Percentiles rank a stretch among this genome's conserved stretches.
These are phyloP conservation scores for Pulveroboletus sp. DNA, from an alignment of 768 basidiomycete genomes.

Conservation along the genomic window DNA sequence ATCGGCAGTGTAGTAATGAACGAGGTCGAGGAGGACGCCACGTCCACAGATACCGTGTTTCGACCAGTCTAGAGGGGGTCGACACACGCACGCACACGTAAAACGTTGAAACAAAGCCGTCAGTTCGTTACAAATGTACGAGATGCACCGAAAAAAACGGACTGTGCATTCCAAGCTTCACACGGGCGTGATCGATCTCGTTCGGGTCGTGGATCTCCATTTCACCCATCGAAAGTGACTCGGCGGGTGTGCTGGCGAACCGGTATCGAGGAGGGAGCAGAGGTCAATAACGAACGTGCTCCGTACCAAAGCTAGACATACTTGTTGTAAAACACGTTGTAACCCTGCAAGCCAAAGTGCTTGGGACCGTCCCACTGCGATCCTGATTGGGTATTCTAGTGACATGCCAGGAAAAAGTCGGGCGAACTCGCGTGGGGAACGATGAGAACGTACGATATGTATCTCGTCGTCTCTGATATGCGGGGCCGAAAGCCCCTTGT, in stretches of 20 bases:
- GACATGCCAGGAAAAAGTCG: background rate
- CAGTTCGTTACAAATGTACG: background rate
- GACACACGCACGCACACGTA: no score
- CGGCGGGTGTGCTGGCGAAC: constrained; percentile 37
- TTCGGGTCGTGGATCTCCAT: constrained; percentile 46
- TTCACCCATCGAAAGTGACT: constrained; percentile 40
- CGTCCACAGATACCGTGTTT: constrained; percentile 66
- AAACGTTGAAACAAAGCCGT: background rate
- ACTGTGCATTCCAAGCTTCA: constrained; percentile 67
- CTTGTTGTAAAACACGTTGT: constrained; percentile 63
- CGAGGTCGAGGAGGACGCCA: constrained; percentile 62
- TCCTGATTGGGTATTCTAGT: constrained; percentile 65
- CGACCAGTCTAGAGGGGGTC: constrained; percentile 52
- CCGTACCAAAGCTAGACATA: constrained; percentile 18
- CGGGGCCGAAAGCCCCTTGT: constrained; percentile 11
- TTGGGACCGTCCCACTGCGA: constrained; percentile 67
- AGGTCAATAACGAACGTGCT: background rate
- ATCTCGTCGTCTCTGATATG: constrained; percentile 46
- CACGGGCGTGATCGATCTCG: constrained; percentile 41
- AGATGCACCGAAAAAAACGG: constrained; percentile 20
- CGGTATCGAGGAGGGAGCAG: background rate
- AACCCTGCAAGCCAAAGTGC: constrained; percentile 50
- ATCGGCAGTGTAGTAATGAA: constrained; percentile 44
- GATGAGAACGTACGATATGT: constrained; percentile 41
- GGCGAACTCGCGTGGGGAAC: no score